Base-by-base conservation (phyloP, 2,329 filamentous ascomycete species). In the Xylariaceae sp. region DNA sequence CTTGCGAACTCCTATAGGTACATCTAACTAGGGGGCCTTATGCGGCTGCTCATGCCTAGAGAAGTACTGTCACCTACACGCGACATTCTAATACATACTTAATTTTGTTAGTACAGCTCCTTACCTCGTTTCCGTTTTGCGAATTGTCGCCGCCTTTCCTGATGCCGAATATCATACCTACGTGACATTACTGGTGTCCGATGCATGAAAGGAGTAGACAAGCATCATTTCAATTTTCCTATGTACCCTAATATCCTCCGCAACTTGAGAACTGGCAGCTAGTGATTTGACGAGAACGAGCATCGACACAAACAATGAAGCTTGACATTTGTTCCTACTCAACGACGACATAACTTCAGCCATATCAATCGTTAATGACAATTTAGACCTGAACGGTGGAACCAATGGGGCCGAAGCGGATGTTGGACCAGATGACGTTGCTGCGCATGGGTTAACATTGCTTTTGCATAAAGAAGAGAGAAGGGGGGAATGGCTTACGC, bases 381-480 rank as follows among this genome's bases (percentile, higher is more conserved):
- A 51, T 50, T 64, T 70, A 70, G 59, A 69, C 67, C 47, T 59
- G 15, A 59, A 73, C 79, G 63, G 78, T 81, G 10, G 76, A 78
- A 62, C 75, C 75, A 63, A 81, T 74, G 45, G 77, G 74, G 15
- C 79, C 79, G 65, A 78, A 73, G 71, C 76, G 77, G 70, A 81
- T 80, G 72, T 80, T 80, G 56, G 77, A 80, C 72, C 74, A 81
- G 52, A 73, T 68, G 58, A 81, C 78, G 64, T 74, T 72, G 59
- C 79, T 71, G 53, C 35, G 47, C 37, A 44, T 3, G 47, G 34
- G 53, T 65, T 55, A 64, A 57, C 34, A 35, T 51, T 5, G 30
- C 8, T 30, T 11, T 18, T 7, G 23, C 30, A 42, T 45, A 1
- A 34, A 42, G 6, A 48, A 51, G 6, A 30, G 18, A 48, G 47